Percentiles rank a stretch among this genome's conserved stretches.
Evolutionary conservation across 2,329 filamentous ascomycete genomes (phyloP).

Genomic region (Zymoseptoria tritici): DNA sequence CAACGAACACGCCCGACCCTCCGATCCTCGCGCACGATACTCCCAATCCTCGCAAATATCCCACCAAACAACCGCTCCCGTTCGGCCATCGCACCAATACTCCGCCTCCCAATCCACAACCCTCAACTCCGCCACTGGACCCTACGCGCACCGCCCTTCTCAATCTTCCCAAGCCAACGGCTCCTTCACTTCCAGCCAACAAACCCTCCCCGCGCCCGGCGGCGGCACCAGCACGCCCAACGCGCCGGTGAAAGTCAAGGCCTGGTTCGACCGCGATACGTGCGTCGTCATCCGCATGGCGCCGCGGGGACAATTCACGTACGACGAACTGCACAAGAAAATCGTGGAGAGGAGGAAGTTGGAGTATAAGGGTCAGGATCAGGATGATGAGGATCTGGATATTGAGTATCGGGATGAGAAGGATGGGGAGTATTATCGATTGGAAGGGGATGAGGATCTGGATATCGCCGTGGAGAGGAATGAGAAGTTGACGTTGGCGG

Average conservation of each 20-base stretch:
- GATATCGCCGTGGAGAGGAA: conserved; percentile 74
- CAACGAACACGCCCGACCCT: conserved; percentile 62
- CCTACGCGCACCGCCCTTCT: conserved; percentile 11
- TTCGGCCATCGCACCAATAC: conserved; percentile 21
- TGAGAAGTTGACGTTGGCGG: conserved; percentile 69
- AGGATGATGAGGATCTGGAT: conserved; percentile 50
- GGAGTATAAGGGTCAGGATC: conserved; percentile 32
- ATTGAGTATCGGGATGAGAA: conserved; percentile 83
- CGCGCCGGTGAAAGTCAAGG: conserved; percentile 73
- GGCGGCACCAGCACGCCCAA: conserved; percentile 6
- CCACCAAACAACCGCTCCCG: conserved; percentile 13
- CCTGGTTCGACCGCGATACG: conserved; percentile 79
- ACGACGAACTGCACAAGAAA: conserved; percentile 71
- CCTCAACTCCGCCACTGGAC: conserved; percentile 4
- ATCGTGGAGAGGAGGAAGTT: conserved; percentile 78
- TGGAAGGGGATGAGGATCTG: conserved; percentile 75
- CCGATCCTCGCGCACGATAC: conserved; percentile 54
- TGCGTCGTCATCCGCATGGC: conserved; percentile 87
- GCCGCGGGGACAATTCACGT: conserved; percentile 59
- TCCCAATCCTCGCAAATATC: conserved; percentile 27
- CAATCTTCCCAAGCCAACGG: conserved; percentile 11
- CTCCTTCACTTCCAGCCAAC: conserved; percentile 1
- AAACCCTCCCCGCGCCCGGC: not conserved
- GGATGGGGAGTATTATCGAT: conserved; percentile 63
- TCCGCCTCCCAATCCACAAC: conserved; percentile 11